Evolutionary conservation across 2,329 filamentous ascomycete species (phyloP).

Genomic region (Clathrospora elynae): DNA sequence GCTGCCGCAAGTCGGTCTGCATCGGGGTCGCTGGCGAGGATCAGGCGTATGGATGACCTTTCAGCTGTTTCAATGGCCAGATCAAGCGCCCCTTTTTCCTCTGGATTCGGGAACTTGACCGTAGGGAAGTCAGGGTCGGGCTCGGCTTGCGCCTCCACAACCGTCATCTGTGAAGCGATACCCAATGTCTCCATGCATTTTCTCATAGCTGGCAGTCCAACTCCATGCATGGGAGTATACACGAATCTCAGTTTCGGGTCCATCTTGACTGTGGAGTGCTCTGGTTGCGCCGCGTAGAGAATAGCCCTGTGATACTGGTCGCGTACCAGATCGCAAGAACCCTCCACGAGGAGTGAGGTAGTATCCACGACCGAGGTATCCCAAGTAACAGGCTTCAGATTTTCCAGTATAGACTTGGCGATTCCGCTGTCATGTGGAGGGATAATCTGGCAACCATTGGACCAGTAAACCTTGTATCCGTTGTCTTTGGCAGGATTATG

Average conservation of each 20-base stretch:
- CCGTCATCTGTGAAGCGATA: constrained; percentile 52
- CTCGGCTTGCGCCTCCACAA: constrained; percentile 58
- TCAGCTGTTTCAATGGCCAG: constrained; percentile 63
- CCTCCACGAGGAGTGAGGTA: constrained; percentile 48
- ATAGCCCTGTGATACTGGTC: constrained; percentile 54
- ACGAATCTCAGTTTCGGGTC: constrained; percentile 52
- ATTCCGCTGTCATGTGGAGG: constrained; percentile 66
- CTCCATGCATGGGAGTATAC: constrained; percentile 64
- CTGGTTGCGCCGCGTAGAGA: constrained; percentile 46
- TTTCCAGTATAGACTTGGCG: constrained; percentile 60
- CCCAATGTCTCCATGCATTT: constrained; percentile 49
- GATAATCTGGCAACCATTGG: constrained; percentile 69
- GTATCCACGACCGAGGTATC: constrained; percentile 52
- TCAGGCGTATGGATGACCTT: constrained; percentile 54
- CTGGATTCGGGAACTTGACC: constrained; percentile 68
- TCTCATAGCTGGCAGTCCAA: constrained; percentile 57
- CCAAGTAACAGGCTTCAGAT: constrained; percentile 59
- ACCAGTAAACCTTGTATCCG: constrained; percentile 71
- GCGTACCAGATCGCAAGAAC: constrained; percentile 49
- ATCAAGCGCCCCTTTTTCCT: constrained; percentile 66
- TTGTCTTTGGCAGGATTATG: constrained; percentile 69
- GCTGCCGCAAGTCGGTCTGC: constrained; percentile 68
- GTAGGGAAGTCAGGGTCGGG: constrained; percentile 69
- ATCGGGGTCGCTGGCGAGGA: constrained; percentile 68
- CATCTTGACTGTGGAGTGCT: constrained; percentile 25